Evolutionary conservation across 768 basidiomycete species (phyloP).

Genomic region (Amanita muscaria): DNA sequence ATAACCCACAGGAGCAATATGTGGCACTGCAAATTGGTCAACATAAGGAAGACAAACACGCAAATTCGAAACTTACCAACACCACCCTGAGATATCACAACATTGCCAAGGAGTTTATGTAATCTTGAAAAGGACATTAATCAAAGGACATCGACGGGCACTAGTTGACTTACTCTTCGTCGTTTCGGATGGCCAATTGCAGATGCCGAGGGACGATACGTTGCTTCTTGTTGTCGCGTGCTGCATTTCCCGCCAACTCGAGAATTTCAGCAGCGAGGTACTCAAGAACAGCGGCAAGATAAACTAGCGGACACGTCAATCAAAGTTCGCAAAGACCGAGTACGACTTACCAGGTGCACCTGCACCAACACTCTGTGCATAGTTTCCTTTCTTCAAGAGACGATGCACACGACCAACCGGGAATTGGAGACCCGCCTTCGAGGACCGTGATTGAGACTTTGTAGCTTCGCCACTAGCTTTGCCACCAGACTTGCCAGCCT

Average conservation of each 20-base stretch:
- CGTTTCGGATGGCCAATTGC: slow-evolving; percentile 88
- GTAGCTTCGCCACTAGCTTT: slow-evolving; percentile 36
- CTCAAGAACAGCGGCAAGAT: slow-evolving; percentile 86
- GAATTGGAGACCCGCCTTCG: slow-evolving; percentile 74
- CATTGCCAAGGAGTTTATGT: slow-evolving; percentile 71
- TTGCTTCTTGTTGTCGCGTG: slow-evolving; percentile 79
- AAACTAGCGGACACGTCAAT: slow-evolving; percentile 38
- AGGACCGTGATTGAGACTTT: slow-evolving; percentile 62
- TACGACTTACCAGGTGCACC: slow-evolving; percentile 64
- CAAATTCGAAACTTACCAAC: slow-evolving; percentile 29
- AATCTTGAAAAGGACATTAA: slow-evolving; percentile 26
- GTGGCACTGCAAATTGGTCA: slow-evolving; percentile 30
- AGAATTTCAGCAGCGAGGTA: slow-evolving; percentile 92
- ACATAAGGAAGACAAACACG: background rate
- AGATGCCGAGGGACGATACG: slow-evolving; percentile 93
- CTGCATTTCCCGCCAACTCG: slow-evolving; percentile 84
- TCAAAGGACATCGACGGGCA: background rate
- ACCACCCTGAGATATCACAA: slow-evolving; percentile 82
- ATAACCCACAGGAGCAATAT: slow-evolving; percentile 42
- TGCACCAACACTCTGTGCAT: slow-evolving; percentile 81
- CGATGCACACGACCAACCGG: slow-evolving; percentile 91
- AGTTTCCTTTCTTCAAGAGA: slow-evolving; percentile 83
- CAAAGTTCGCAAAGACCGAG: background rate
- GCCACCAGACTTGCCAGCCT: slow-evolving; percentile 36
- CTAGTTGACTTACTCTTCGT: slow-evolving; percentile 53